Base-by-base conservation (phyloP, 257 asterid genomes). In the Forsythia viridissima region DNA sequence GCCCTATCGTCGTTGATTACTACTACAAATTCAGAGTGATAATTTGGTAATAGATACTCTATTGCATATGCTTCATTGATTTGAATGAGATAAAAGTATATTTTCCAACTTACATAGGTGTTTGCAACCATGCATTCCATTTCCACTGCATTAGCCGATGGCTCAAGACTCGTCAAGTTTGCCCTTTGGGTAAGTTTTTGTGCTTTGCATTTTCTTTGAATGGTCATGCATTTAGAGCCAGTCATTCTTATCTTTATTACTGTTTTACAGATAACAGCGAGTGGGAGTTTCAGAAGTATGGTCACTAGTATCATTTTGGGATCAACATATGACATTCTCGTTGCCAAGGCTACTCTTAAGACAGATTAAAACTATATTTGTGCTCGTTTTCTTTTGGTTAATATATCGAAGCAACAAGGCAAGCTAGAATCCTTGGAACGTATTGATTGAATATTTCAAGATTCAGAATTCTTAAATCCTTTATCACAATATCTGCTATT, bases 241-340 rank as follows among this genome's bases (percentile, higher is more conserved):
- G n/a, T 1, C 9, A 5, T 57, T 57, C 10, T 57, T 55, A 55
- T 55, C 24, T 18, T 18, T 13, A 5, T 20, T 20, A 20, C 66
- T n/a, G 9, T 79, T 6, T 24, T 70, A 20, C 98, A 95, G 99
- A 95, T 84, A 95, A 93, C 89, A 95, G 97, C 55, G 99, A 95
- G 81, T 95, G 99, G 99, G 99, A 95, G 89, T 93, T 95, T 86
- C 97, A 93, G 89, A 95, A 93, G 84, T 95, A 95, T 6, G 99
- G 98, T 55, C 99, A 95, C 87, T 95, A 89, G 84, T 81, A 68
- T 73, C 55, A 18, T 67, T 72, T 73, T 73, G 72, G 73, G 67
- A 21, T 39, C 41, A 40, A 43, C 36, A 44, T 69, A 51, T 51
- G 18, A 48, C 57, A 30, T 30, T 30, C 57, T 40, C 44, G 9